Evolutionary conservation across 805 yeast genomes (phyloP).

Genomic region (Kodamaea nitidulidarum): DNA sequence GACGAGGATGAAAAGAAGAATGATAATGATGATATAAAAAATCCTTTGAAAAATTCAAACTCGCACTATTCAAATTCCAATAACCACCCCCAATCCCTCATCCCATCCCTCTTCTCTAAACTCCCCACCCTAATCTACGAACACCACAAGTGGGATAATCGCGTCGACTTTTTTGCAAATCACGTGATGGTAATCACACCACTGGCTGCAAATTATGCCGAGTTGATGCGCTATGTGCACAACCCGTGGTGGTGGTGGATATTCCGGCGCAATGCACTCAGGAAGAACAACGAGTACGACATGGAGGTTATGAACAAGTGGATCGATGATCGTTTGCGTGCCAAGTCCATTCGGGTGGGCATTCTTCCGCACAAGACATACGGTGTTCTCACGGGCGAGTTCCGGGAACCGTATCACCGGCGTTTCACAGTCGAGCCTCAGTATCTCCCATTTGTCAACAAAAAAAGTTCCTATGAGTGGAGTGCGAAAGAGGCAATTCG

Average conservation of each 20-base stretch:
- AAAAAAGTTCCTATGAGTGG: conserved; percentile 29
- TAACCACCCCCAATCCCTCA: not conserved
- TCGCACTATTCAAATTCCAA: too few species aligned
- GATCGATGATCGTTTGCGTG: conserved; percentile 46
- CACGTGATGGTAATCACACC: conserved; percentile 64
- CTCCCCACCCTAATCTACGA: conserved; percentile 20
- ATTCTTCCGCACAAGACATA: conserved; percentile 50
- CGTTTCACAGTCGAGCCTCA: conserved; percentile 42
- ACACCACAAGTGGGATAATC: conserved; percentile 25
- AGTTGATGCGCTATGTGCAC: conserved; percentile 19
- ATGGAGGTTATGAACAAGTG: conserved; percentile 50
- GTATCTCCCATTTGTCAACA: conserved; percentile 30
- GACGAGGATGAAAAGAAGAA: not conserved
- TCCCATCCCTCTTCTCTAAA: conserved; percentile 9
- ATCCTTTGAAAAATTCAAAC: too few species aligned
- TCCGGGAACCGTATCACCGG: conserved; percentile 34
- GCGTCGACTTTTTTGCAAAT: conserved; percentile 33
- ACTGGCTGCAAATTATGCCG: conserved; percentile 21
- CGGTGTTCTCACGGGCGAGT: conserved; percentile 51
- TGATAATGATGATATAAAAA: not conserved
- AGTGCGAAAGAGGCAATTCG: conserved; percentile 20
- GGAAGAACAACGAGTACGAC: conserved; percentile 41
- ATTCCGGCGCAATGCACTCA: conserved; percentile 16
- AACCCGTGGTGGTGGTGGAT: conserved; percentile 31
- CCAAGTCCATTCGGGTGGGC: conserved; percentile 20